phyloP scores from a whole-genome alignment of 164 flowering plant genomes.

The Aristolochia californica region DNA sequence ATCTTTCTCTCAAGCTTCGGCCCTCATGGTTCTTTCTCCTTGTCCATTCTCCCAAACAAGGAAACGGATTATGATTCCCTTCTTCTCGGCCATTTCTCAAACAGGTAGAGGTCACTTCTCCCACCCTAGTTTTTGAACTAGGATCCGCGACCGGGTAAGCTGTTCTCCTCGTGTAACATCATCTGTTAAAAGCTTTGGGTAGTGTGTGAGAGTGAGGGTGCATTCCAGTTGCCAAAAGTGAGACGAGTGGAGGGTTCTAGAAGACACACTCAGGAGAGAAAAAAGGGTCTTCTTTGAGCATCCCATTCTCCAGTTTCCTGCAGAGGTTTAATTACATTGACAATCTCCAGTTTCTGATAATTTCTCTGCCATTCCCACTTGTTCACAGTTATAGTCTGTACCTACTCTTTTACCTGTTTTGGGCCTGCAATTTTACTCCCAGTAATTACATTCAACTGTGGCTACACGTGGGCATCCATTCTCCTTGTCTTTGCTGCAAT shows the following conservation, averaged over 20 bases:
- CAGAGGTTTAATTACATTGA: slow-evolving; percentile 1
- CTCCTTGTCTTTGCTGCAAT: neutral
- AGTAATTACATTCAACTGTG: no score
- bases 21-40: slow-evolving; percentile 4
- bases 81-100: neutral
- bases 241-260: slow-evolving; percentile 39
- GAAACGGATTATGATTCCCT: neutral
- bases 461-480: neutral
- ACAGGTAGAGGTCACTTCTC: no score
- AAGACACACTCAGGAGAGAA: slow-evolving; percentile 30
- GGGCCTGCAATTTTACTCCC: no score
- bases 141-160: neutral
- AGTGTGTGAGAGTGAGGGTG: slow-evolving; percentile 30
- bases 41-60: slow-evolving; percentile 12
- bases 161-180: neutral
- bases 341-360: no score
- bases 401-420: neutral
- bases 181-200: neutral
- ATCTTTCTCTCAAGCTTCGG: neutral
- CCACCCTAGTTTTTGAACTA: neutral
- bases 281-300: slow-evolving; percentile 33
- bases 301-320: slow-evolving; percentile 32
- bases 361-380: neutral
- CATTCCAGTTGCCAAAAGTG: slow-evolving; percentile 23
- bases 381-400: neutral